Conservation (phyloP, 768 basidiomycete genomes). For the Phlegmacium glaucopus region DNA sequence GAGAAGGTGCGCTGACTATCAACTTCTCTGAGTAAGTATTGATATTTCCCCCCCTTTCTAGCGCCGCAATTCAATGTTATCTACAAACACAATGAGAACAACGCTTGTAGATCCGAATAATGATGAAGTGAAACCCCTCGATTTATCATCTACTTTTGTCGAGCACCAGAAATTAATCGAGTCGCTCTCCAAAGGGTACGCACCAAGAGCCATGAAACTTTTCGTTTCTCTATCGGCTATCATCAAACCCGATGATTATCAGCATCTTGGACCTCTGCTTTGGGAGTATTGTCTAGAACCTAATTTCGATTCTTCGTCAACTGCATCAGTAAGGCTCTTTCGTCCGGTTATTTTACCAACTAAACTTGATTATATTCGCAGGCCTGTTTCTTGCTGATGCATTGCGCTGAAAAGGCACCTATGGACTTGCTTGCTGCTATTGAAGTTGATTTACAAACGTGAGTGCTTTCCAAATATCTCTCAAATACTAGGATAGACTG, state of each 20-base stretch:
- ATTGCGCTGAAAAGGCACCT: constrained; percentile 63
- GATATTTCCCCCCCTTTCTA: background rate
- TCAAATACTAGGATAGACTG: background rate
- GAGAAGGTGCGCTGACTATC: constrained; percentile 35
- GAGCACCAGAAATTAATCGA: constrained; percentile 36
- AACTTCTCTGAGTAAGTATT: background rate
- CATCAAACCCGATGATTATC: constrained; percentile 46
- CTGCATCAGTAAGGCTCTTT: constrained; percentile 45
- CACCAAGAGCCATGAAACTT: constrained; percentile 49
- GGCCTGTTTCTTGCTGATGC: constrained; percentile 69
- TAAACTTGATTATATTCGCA: constrained; percentile 16
- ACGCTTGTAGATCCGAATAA: background rate
- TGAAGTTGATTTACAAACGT: constrained; percentile 57
- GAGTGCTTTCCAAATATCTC: constrained; percentile 4
- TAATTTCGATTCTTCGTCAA: constrained; percentile 34
- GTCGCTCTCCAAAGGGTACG: constrained; percentile 43
- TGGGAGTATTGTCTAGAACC: constrained; percentile 53
- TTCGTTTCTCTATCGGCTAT: constrained; percentile 61
- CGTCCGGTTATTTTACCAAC: background rate
- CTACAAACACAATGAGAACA: constrained; percentile 8
- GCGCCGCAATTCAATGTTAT: constrained; percentile 17
- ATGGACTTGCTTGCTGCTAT: constrained; percentile 46
- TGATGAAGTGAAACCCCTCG: constrained; percentile 18
- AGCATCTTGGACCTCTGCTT: constrained; percentile 47
- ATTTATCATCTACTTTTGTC: constrained; percentile 33